These are phyloP conservation scores for Colletotrichum acutatum DNA, from an alignment of 2,329 filamentous ascomycete species.

Conservation along the genomic window DNA sequence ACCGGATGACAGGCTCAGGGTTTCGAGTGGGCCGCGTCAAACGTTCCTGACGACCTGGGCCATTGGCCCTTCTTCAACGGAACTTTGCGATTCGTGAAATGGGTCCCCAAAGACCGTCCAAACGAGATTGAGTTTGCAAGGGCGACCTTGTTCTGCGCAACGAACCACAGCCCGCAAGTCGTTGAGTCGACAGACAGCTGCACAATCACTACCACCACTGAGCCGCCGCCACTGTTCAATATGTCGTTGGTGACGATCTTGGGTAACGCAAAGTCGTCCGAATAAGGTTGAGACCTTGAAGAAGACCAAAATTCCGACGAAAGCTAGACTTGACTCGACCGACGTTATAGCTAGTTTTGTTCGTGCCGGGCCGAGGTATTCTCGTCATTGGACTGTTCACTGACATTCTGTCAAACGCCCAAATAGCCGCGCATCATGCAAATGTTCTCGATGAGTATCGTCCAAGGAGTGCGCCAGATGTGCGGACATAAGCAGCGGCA, in stretches of 20 bases:
- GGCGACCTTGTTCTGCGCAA: conserved; percentile 22
- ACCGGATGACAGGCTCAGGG: conserved; percentile 22
- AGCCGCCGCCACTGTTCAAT: neutral
- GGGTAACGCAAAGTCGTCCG: conserved; percentile 13
- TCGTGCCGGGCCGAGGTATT: neutral
- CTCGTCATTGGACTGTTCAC: neutral
- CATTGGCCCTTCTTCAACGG: conserved; percentile 24
- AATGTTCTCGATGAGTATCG: neutral
- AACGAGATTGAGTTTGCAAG: conserved; percentile 36
- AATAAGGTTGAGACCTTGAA: conserved; percentile 28
- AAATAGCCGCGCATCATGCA: neutral
- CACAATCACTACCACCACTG: neutral
- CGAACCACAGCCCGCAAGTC: neutral
- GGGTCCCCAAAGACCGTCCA: conserved; percentile 10
- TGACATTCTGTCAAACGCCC: too few species aligned
- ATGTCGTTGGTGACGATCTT: neutral
- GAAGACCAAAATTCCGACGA: neutral
- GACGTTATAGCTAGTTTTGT: too few species aligned
- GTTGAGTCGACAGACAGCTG: neutral
- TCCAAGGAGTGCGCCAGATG: neutral
- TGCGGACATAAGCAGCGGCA: neutral
- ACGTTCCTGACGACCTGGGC: conserved; percentile 15
- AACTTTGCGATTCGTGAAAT: conserved; percentile 30
- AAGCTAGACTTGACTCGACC: neutral
- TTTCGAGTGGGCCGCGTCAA: conserved; percentile 11